Conservation (phyloP, 2,329 filamentous ascomycete species). For the Nectriaceae sp. region DNA sequence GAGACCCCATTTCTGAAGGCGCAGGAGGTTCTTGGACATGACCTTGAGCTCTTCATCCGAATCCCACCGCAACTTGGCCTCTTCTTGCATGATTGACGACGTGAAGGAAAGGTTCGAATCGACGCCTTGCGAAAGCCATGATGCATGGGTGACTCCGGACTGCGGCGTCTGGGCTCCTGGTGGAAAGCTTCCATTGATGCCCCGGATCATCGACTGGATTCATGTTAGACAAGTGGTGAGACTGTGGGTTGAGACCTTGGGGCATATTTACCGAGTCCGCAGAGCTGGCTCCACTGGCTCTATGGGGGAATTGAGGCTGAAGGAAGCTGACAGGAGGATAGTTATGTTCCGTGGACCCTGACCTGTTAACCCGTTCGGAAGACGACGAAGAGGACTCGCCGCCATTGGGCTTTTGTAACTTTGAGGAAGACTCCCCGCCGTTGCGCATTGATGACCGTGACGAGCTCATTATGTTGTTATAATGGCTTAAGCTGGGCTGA, state of each 20-base stretch:
- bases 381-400: conserved; percentile 22
- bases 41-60: conserved; percentile 41
- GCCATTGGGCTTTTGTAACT: no score
- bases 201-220: conserved; percentile 35
- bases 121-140: conserved; percentile 34
- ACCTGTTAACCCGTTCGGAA: conserved; percentile 4
- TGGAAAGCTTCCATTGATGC: conserved; percentile 33
- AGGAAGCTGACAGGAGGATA: conserved; percentile 16
- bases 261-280: conserved; percentile 31
- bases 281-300: conserved; percentile 20
- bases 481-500: no score
- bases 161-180: conserved; percentile 34
- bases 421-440: no score
- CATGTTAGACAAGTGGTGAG: conserved; percentile 7
- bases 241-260: fast-evolving
- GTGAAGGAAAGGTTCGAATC: conserved; percentile 38
- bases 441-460: conserved; percentile 2
- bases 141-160: conserved; percentile 32
- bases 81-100: conserved; percentile 39
- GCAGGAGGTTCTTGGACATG: conserved; percentile 39
- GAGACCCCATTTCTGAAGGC: conserved; percentile 42
- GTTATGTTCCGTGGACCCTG: conserved; percentile 2
- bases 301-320: conserved; percentile 16
- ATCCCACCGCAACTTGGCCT: conserved; percentile 42
- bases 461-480: no score